These are phyloP conservation scores for Pseudogymnoascus sp. DNA, from an alignment of 2,329 filamentous ascomycete genomes.

Conservation along the genomic window DNA sequence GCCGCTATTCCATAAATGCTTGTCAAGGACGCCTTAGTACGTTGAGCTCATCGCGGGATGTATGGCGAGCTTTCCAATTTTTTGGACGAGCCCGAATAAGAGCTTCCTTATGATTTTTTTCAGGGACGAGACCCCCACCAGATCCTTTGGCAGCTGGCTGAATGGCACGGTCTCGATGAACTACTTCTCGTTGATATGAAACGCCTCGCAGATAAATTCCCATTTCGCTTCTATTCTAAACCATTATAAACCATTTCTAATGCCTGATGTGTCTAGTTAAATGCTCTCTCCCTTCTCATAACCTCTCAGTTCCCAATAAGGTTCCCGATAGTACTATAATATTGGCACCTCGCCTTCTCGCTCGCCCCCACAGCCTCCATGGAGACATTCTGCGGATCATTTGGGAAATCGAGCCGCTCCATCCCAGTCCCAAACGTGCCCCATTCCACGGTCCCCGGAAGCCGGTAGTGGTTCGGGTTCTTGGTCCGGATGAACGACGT, in stretches of 20 bases:
- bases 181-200: neutral
- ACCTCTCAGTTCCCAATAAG: neutral
- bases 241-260: neutral
- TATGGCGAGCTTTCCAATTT: neutral
- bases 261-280: neutral
- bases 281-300: neutral
- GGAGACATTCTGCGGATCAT: conserved; percentile 30
- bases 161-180: neutral
- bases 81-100: neutral
- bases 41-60: neutral
- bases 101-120: neutral
- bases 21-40: neutral
- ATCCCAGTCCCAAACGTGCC: conserved; percentile 34
- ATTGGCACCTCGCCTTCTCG: conserved; percentile 42
- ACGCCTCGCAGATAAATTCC: neutral
- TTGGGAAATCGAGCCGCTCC: conserved; percentile 36
- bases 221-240: neutral
- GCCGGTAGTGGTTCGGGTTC: conserved; percentile 56
- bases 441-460: conserved; percentile 46
- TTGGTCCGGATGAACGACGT: conserved; percentile 62
- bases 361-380: conserved; percentile 40
- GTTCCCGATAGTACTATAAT: conserved; percentile 41
- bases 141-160: neutral
- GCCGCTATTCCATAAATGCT: neutral
- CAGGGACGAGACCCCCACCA: neutral